Base-by-base conservation (phyloP, 805 yeast species). In the Candida endomychidarum region DNA sequence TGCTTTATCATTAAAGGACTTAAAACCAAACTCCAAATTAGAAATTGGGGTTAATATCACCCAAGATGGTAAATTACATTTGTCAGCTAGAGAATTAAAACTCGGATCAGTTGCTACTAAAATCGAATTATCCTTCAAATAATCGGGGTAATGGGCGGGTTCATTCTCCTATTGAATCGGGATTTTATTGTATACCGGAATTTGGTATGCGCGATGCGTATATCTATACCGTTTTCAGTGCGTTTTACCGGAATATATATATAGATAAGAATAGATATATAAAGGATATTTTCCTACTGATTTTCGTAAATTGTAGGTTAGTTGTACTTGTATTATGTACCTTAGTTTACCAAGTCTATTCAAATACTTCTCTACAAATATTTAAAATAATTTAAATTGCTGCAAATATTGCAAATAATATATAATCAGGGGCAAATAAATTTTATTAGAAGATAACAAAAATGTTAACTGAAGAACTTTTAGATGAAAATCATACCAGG, bases 1-100 rank as follows among this genome's bases (percentile, higher is more conserved):
- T 49, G 86, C 86, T 59, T 70, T 89, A 51, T 83, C 83, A 37
- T 71, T 90, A 46, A 78, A 81, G 61, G 87, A 80, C 52, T 82
- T 80, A 53, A 73, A 77, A 55, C 75, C 77, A 38, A 81, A 80
- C 50, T 63, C 77, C 42, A 76, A 79, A 55, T 74, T 90, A 51
- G 96, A 86, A 65, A 72, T 83, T 40, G 72, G 76, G 40, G 68
- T 82, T 41, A 82, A 78, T 67, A 77, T 83, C 52, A 74, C 81
- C 43, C 77, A 73, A 53, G 85, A 81, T 43, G 83, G 84, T 46
- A 71, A 74, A 54, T 69, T 84, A 54, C 82, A 77, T 56, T 66
- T 82, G 49, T 74, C 81, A 43, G 86, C 80, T 34, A 77, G 84
- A 65, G 86, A 80, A 63, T 73, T 75, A 55, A 78, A 77, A 62